Evolutionary conservation across 2,329 filamentous ascomycete species (phyloP), one percentile per base, ranked within the genome.

Genomic region (Talaromyces sp.): DNA sequence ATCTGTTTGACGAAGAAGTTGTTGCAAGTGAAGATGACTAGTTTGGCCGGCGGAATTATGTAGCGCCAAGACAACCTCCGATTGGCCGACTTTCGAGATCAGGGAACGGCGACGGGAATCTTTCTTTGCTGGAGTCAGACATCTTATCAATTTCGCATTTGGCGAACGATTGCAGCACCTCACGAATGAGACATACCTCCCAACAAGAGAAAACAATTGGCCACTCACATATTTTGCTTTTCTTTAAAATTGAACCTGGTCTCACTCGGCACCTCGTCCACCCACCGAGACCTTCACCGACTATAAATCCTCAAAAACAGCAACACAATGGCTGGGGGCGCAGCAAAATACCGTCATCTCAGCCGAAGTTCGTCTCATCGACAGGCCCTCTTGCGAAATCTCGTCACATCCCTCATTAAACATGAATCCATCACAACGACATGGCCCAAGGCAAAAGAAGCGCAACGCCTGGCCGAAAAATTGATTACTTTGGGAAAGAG

Each of bases 361-460:
- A 89, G 89, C 80, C 93, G 95, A 72, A 85, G 87, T 70, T 97
- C 93, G 60, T 84, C 94, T 63, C 95, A 97, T 78, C 88, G 95
- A 76, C 88, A 94, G 82, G 94, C 95, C 62, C 87, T 99, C 71
- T 89, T 99, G 70, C 92, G 95, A 74, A 97, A 98, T 81, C 85
- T 99, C 67, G 93, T 98, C 77, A 97, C 94, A 70, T 95, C 94
- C 63, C 90, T 99, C 70, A 90, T 99, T 81, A 86, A 91, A 79
- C 88, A 96, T 79, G 95, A 99, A 83, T 89, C 92, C 68, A 96
- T 99, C 81, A 89, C 90, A 69, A 99, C 95, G 60, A 97, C 95
- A 81, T 97, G 91, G 85, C 89, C 90, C 77, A 98, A 98, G 82
- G 95, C 95, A 57, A 99, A 98, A 81, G 95, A 99, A 82, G 91